Evolutionary conservation across 148 eudicot genomes (phyloP).

Genomic region (Heliosperma pusillum): DNA sequence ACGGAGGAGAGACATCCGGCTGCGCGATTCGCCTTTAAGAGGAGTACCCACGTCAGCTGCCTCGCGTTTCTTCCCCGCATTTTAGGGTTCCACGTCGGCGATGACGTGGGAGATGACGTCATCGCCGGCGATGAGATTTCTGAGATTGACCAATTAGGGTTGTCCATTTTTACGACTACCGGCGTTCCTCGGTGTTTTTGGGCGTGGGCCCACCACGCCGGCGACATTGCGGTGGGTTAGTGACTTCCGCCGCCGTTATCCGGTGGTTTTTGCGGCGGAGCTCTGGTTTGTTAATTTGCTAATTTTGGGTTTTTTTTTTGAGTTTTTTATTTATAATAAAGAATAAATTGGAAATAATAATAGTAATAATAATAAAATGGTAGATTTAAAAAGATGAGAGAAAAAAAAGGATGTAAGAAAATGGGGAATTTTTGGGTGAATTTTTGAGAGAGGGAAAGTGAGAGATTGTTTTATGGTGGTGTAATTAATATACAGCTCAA

Average conservation of each 20-base stretch:
- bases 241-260: not conserved
- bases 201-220: slow-evolving; percentile 52
- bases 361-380: too few relatives aligned
- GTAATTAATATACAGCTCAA: slow-evolving; percentile 37
- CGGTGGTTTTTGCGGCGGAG: not conserved
- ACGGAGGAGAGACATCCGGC: slow-evolving; percentile 77
- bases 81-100: slow-evolving; percentile 16
- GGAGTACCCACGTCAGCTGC: slow-evolving; percentile 86
- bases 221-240: slow-evolving; percentile 39
- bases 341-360: too few relatives aligned
- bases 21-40: slow-evolving; percentile 69
- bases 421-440: not conserved
- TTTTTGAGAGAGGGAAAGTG: slow-evolving; percentile 16
- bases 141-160: slow-evolving; percentile 88
- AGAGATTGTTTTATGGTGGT: slow-evolving; percentile 11
- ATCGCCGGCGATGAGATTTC: slow-evolving; percentile 50
- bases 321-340: too few relatives aligned
- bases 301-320: not conserved
- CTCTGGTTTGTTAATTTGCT: not conserved
- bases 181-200: slow-evolving; percentile 67
- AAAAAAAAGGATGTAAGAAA: not conserved
- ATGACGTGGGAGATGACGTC: slow-evolving; percentile 1
- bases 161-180: slow-evolving; percentile 90
- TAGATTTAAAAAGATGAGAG: too few relatives aligned
- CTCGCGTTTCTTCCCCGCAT: slow-evolving; percentile 65